These are phyloP conservation scores for Gyrodon lividus DNA, from an alignment of 768 basidiomycete genomes.

Conservation along the genomic window DNA sequence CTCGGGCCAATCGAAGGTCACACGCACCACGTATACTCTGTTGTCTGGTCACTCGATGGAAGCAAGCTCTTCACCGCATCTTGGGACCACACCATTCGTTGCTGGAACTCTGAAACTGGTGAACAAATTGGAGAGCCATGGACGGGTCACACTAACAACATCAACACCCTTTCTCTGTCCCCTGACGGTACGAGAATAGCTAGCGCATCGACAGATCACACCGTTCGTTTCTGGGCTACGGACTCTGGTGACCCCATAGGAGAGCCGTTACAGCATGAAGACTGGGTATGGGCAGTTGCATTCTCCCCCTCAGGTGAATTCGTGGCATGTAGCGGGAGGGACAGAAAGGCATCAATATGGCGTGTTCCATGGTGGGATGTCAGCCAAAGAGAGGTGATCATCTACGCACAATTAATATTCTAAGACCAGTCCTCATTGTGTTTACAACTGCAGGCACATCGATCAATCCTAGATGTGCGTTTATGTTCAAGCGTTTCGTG, in stretches of 20 bases:
- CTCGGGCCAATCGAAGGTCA: not conserved
- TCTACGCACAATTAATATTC: no score
- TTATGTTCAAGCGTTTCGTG: no score
- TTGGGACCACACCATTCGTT: not conserved
- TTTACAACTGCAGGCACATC: not conserved
- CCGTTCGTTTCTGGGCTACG: not conserved
- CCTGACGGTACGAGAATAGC: not conserved
- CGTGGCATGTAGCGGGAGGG: not conserved
- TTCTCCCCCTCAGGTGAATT: not conserved
- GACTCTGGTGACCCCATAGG: not conserved
- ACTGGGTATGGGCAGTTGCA: not conserved
- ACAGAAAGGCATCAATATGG: not conserved
- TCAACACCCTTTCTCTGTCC: not conserved
- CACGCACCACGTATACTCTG: not conserved
- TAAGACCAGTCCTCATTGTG: not conserved
- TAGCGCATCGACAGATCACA: not conserved
- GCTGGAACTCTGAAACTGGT: not conserved
- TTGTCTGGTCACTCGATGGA: not conserved
- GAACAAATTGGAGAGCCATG: not conserved
- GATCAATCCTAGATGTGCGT: not conserved
- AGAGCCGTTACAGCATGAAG: not conserved
- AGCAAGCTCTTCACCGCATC: not conserved
- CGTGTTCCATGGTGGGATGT: not conserved
- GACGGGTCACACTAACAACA: not conserved
- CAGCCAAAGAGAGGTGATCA: not conserved